phyloP scores from a whole-genome alignment of 441 rosid species.

The Adansonia grandidieri region DNA sequence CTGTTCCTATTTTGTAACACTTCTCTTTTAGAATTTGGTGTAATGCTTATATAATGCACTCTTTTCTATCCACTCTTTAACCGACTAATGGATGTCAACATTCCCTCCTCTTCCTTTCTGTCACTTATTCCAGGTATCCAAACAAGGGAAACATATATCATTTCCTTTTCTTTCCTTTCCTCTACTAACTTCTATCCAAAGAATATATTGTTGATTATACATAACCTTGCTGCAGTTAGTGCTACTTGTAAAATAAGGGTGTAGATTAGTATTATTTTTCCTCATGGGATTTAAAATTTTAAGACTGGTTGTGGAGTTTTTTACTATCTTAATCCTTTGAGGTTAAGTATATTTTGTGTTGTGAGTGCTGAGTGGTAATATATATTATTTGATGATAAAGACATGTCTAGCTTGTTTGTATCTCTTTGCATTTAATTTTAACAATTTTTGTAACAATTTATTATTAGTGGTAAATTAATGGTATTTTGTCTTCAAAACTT shows the following conservation, averaged over 20 bases:
- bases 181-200: not conserved
- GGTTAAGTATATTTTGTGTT: not conserved
- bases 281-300: slow-evolving; percentile 5
- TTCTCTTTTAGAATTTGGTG: not conserved
- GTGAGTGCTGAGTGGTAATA: not conserved
- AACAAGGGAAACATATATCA: not conserved
- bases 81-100: not conserved
- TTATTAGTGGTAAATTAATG: not conserved
- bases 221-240: not conserved
- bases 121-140: not conserved
- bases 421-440: not conserved
- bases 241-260: not conserved
- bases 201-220: not conserved
- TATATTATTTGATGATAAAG: not conserved
- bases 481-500: not conserved
- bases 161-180: not conserved
- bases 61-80: not conserved
- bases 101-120: not conserved
- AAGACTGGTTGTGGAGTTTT: not conserved
- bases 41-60: not conserved
- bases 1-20: too few species aligned
- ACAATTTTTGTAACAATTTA: not conserved
- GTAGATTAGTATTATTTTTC: not conserved
- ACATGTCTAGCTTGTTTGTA: not conserved
- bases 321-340: slow-evolving; percentile 7